A percentile compares a stretch with the other conserved stretches of the same genome.
Conservation (phyloP, 345 rosid genomes). For the Luvunga scandens region DNA sequence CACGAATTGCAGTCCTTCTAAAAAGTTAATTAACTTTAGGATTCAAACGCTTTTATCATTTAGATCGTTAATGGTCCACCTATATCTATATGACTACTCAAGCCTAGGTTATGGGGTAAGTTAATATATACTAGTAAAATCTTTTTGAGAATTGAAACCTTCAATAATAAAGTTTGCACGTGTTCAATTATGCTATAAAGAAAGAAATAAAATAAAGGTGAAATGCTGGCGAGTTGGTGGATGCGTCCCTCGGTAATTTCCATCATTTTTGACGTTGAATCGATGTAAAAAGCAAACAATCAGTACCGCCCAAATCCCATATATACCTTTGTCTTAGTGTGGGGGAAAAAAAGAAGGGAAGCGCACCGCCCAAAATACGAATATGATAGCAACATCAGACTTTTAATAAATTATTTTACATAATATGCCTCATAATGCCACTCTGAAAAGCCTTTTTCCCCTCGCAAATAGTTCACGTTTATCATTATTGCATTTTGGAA, state of each 20-base stretch:
- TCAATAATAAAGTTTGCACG: too few relatives aligned
- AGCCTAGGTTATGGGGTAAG: too few relatives aligned
- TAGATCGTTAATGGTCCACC: too few relatives aligned
- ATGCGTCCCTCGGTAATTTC: constrained; percentile 14
- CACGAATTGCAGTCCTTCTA: not conserved
- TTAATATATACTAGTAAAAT: too few relatives aligned
- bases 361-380: constrained; percentile 39
- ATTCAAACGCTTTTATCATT: too few relatives aligned
- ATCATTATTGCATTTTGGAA: constrained; percentile 3
- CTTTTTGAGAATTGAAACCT: too few relatives aligned
- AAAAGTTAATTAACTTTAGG: too few relatives aligned
- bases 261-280: constrained; percentile 19
- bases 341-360: constrained; percentile 27
- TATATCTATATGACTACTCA: too few relatives aligned
- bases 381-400: constrained; percentile 29
- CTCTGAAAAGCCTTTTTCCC: constrained; percentile 31
- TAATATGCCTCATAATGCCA: constrained; percentile 29
- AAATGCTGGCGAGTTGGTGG: constrained; percentile 10
- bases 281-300: constrained; percentile 26
- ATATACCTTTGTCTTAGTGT: constrained; percentile 4
- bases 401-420: constrained; percentile 13
- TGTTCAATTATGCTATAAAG: too few relatives aligned
- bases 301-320: constrained; percentile 5
- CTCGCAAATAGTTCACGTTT: constrained; percentile 17
- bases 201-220: constrained; percentile 4